Percentiles rank a stretch among this genome's conserved stretches.
Evolutionary conservation across 2,329 filamentous ascomycete species (phyloP).

Genomic region (Trichoderma polysporum): DNA sequence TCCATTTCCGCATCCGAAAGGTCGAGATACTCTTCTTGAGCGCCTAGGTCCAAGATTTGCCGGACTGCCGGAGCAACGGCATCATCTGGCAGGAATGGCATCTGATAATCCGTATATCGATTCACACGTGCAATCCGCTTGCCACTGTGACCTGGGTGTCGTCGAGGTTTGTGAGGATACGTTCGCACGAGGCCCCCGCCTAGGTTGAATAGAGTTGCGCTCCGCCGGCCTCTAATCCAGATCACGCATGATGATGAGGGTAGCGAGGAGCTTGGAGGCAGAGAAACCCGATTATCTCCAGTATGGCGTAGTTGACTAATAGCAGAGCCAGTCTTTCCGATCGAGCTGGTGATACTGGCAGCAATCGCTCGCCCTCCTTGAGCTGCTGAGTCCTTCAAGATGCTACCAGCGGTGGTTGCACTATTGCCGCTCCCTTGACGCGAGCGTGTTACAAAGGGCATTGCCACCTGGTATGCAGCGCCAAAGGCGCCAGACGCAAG

Average conservation of each 20-base stretch:
- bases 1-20: slow-evolving; percentile 54
- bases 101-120: slow-evolving; percentile 65
- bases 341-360: slow-evolving; percentile 70
- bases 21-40: slow-evolving; percentile 57
- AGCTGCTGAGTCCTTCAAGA: slow-evolving; percentile 60
- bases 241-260: slow-evolving; percentile 61
- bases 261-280: slow-evolving; percentile 56
- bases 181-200: slow-evolving; percentile 65
- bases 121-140: slow-evolving; percentile 54
- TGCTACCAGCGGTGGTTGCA: slow-evolving; percentile 39
- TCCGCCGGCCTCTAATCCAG: slow-evolving; percentile 63
- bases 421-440: slow-evolving; percentile 48
- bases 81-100: slow-evolving; percentile 63
- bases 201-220: slow-evolving; percentile 63
- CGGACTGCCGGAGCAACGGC: slow-evolving; percentile 56
- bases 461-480: slow-evolving; percentile 67
- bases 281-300: slow-evolving; percentile 70
- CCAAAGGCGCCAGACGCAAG: slow-evolving; percentile 70
- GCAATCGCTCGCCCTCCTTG: slow-evolving; percentile 72
- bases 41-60: slow-evolving; percentile 49
- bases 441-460: slow-evolving; percentile 56
- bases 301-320: slow-evolving; percentile 72
- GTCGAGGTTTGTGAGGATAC: slow-evolving; percentile 60
- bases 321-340: slow-evolving; percentile 69
- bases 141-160: slow-evolving; percentile 53